Evolutionary conservation across 2,329 filamentous ascomycete species (phyloP).

Genomic region (Monilinia vaccinii-corymbosi): DNA sequence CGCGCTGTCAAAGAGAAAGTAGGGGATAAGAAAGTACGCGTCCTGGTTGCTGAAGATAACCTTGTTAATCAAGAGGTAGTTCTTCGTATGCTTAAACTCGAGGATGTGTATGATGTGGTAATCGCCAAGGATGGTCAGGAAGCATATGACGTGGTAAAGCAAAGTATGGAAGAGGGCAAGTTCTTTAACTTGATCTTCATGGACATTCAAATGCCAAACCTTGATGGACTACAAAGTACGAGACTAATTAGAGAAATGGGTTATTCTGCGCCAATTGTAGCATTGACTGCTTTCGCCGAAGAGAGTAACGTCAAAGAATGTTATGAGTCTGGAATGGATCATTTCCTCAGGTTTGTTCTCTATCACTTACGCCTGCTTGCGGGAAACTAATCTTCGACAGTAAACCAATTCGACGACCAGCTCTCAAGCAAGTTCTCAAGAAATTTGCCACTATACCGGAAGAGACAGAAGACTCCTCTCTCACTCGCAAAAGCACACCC

Average conservation of each 20-base stretch:
- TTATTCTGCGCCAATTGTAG: constrained; percentile 81
- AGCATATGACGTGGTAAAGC: constrained; percentile 77
- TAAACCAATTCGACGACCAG: constrained; percentile 70
- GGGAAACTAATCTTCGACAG: constrained; percentile 27
- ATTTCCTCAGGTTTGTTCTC: constrained; percentile 50
- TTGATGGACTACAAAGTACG: constrained; percentile 82
- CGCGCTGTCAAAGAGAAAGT: constrained; percentile 52
- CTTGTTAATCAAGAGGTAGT: constrained; percentile 54
- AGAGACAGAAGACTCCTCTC: constrained; percentile 36
- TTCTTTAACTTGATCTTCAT: constrained; percentile 88
- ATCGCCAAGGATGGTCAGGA: constrained; percentile 82
- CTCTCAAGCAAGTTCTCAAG: constrained; percentile 76
- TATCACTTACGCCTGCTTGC: not conserved
- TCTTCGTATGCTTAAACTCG: constrained; percentile 59
- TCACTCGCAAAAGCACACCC: constrained; percentile 31
- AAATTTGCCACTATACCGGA: constrained; percentile 77
- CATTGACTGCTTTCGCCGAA: constrained; percentile 81
- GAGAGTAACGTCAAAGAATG: constrained; percentile 82
- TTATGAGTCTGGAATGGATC: constrained; percentile 85
- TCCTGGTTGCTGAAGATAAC: constrained; percentile 79
- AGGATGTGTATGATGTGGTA: constrained; percentile 78
- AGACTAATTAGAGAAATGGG: constrained; percentile 77
- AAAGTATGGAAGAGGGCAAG: constrained; percentile 63
- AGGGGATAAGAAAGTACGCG: constrained; percentile 57
- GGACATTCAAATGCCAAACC: constrained; percentile 91